phyloP scores from a whole-genome alignment of 192 early-diverging fungal genomes.

The Backusella macrospora region DNA sequence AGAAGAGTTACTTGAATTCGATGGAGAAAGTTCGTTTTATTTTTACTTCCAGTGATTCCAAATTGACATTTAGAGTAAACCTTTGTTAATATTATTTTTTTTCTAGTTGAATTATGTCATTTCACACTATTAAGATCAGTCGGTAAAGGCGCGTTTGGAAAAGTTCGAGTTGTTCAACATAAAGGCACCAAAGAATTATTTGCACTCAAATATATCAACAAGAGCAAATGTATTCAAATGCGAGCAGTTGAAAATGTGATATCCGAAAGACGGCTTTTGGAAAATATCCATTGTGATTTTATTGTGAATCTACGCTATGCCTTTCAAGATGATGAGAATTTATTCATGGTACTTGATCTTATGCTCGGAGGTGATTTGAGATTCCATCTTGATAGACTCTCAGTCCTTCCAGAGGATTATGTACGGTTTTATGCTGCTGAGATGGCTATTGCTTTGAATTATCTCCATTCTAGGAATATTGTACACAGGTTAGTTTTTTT shows the following conservation, averaged over 20 bases:
- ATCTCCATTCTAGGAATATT: conserved; percentile 80
- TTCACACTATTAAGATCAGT: conserved; percentile 77
- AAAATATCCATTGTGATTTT: conserved; percentile 69
- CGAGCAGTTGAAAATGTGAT: conserved; percentile 80
- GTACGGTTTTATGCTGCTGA: conserved; percentile 87
- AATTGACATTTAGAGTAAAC: neutral
- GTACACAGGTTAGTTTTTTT: conserved; percentile 66
- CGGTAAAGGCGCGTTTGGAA: conserved; percentile 87
- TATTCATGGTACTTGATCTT: conserved; percentile 88
- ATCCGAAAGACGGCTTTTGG: conserved; percentile 73
- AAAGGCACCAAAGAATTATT: conserved; percentile 68
- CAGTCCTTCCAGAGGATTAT: conserved; percentile 70
- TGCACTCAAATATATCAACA: conserved; percentile 89
- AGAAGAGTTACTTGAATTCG: conserved; percentile 26
- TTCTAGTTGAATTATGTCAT: conserved; percentile 43
- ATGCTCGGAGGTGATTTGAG: conserved; percentile 89
- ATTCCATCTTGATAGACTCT: conserved; percentile 71
- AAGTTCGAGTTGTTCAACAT: conserved; percentile 83
- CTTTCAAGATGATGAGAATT: conserved; percentile 87
- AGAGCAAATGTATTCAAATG: conserved; percentile 83
- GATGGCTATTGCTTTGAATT: conserved; percentile 71
- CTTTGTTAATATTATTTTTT: neutral
- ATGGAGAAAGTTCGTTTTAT: conserved; percentile 16
- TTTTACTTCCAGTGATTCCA: neutral
- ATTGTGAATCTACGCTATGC: conserved; percentile 83